These are phyloP conservation scores for Biscutella auriculata DNA, from an alignment of 441 rosid species.

Conservation along the genomic window DNA sequence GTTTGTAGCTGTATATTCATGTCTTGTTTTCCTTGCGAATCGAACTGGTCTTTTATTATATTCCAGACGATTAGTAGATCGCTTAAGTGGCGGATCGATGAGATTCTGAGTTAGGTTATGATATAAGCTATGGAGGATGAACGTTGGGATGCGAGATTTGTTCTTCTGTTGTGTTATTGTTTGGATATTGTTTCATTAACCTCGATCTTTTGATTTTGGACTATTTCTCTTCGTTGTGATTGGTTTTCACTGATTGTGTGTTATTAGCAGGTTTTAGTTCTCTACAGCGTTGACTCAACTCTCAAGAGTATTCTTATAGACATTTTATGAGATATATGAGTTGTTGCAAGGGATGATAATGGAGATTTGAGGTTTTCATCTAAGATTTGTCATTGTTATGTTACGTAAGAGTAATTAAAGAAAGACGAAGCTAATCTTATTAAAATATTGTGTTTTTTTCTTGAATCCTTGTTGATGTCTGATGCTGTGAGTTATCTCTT, in stretches of 20 bases:
- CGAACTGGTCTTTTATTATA: not conserved
- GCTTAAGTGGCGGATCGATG: not conserved
- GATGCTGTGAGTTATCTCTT: no score
- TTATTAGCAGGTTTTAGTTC: not conserved
- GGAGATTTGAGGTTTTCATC: not conserved
- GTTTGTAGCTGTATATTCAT: not conserved
- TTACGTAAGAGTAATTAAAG: not conserved
- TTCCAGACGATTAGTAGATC: not conserved
- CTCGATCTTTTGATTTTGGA: slow-evolving; percentile 1
- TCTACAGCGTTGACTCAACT: not conserved
- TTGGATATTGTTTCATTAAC: not conserved
- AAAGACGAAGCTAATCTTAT: no score
- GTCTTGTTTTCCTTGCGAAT: not conserved
- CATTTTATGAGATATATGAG: not conserved
- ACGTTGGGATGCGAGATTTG: slow-evolving; percentile 10
- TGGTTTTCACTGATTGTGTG: not conserved
- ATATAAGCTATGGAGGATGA: not conserved
- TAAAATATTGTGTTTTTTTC: no score
- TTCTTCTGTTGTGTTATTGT: not conserved
- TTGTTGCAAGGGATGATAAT: not conserved
- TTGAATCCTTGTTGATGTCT: no score
- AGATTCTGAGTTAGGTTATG: not conserved
- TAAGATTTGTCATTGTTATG: not conserved
- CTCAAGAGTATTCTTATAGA: not conserved
- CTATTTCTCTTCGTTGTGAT: not conserved